Evolutionary conservation across 768 basidiomycete species (phyloP).

Genomic region (Holtermanniella nyarrowii): DNA sequence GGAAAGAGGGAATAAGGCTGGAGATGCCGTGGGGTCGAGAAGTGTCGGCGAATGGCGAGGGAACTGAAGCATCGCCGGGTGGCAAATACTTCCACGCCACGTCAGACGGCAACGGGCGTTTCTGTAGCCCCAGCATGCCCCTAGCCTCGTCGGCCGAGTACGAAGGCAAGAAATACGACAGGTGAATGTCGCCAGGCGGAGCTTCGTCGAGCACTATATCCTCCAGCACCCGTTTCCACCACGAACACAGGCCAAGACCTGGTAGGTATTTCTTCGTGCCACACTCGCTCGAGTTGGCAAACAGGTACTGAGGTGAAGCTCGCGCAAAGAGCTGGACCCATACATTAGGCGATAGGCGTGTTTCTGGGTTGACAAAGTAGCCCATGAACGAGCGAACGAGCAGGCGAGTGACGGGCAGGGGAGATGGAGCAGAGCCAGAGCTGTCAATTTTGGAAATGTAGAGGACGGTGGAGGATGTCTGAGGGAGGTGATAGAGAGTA

Average conservation of each 20-base stretch:
- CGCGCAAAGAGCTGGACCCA: slow-evolving; percentile 86
- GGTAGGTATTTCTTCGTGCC: slow-evolving; percentile 60
- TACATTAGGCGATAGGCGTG: slow-evolving; percentile 52
- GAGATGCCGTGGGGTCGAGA: slow-evolving; percentile 8
- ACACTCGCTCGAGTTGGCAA: slow-evolving; percentile 71
- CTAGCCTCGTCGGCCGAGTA: slow-evolving; percentile 25
- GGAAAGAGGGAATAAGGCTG: slow-evolving; percentile 82
- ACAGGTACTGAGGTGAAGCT: slow-evolving; percentile 83
- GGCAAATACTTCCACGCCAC: slow-evolving; percentile 45
- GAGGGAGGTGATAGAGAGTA: slow-evolving; percentile 54
- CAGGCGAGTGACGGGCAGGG: slow-evolving; percentile 47
- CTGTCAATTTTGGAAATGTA: slow-evolving; percentile 94
- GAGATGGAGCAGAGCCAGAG: slow-evolving; percentile 59
- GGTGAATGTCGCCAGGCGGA: neutral
- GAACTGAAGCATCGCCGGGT: slow-evolving; percentile 17
- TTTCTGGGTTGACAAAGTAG: slow-evolving; percentile 52
- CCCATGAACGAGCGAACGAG: slow-evolving; percentile 60
- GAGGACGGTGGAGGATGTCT: slow-evolving; percentile 59
- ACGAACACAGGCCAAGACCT: slow-evolving; percentile 71
- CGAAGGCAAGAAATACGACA: slow-evolving; percentile 31
- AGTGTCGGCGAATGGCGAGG: neutral
- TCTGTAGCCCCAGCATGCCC: slow-evolving; percentile 18
- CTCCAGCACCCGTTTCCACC: slow-evolving; percentile 78
- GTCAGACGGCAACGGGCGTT: slow-evolving; percentile 12
- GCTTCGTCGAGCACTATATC: slow-evolving; percentile 48